Evolutionary conservation across 2,329 filamentous ascomycete species (phyloP), one percentile per base, ranked within the genome.

Genomic region (Stenocarpella maydis): DNA sequence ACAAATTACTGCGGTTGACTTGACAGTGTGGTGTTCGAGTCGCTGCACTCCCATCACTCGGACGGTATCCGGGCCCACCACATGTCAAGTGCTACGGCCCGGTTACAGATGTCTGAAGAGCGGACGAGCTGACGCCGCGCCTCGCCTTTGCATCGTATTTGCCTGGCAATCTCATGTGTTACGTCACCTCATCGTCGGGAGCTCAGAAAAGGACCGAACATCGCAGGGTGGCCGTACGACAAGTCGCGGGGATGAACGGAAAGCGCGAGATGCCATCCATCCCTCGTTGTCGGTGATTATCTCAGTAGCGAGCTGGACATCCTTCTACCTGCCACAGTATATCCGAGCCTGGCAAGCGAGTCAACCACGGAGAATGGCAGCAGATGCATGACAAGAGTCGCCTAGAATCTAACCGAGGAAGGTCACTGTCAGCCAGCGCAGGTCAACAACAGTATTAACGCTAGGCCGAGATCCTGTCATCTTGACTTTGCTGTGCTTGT

Each of bases 381-480:
- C 21, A 15, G 45, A 14, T 37, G 37, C 64, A 58, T 63, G 65
- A 67, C 60, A 43, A 54, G 37, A 28, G 47, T 63, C 45, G 49
- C 47, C 61, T 71, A 61, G 69, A 71, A 55, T 54, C 54, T 61
- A 47, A 47, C 69, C 69, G 69, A 71, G 67, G 53, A 58, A 52
- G 52, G 52, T 21, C 60, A 64, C 63, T 61, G 43, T 66, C 53
- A 43, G 53, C 50, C 63, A 71, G 50, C 47, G 43, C 69, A 58
- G 21, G 47, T 60, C 45, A 26, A 68, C 45, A 26, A 68, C 53
- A 60, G 45, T 60, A 54, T 53, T 60, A 58, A 54, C 67, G 52
- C 65, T 70, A 70, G 65, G 65, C 60, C 60, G 41, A 39, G 66
- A 39, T 68, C 66, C 66, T 69, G 66, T 69, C 69, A 65, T 50